Base-by-base conservation (phyloP, 495 filamentous ascomycete species). In the Mytilinidion resinicola region DNA sequence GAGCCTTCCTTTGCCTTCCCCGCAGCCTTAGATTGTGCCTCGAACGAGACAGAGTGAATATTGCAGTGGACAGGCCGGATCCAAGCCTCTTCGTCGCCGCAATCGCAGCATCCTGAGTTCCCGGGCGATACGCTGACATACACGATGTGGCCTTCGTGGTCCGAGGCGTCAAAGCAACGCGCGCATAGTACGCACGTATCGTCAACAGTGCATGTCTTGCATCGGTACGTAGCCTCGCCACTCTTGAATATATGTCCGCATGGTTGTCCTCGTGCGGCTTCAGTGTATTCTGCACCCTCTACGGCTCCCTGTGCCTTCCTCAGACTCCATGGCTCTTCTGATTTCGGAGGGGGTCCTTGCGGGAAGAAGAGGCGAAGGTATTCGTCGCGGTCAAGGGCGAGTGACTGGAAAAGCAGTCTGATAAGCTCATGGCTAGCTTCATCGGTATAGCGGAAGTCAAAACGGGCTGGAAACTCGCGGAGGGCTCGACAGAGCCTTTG, bases 91-190 rank as follows among this genome's bases (percentile, higher is more conserved):
- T 83, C 80, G 69, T 98, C 93, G 44, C 93, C 95, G 68, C 93
- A 98, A 67, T 98, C 93, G 69, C 93, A 98, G 73, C 93, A 97
- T 38, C 95, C 93, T 66, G 85, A 90, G 67, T 96, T 96, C 1
- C 92, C 92, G 1, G 84, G 82, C 0, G 91, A 95, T 36, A 95
- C 80, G 51, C 76, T 87, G 44, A 96, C 85, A 61, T 88, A 84
- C 47, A 97, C 91, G 72, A 87, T 86, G 69, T 98, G 93, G 25
- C 84, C 90, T n/a, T 88, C 86, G 71, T 98, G 93, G 67, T 97
- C 93, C 12, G 91, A 96, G 7, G 90, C 80, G 62, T 96, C 90
- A 69, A 96, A 97, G 72, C 93, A 98, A 15, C 63, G 69, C 11
- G 69, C 63, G 56, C 73, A 75, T 14, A 75, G 57, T n/a, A 75